Evolutionary conservation across 176 grass and related monocot genomes (phyloP), one percentile per base, ranked within the genome.

Genomic region (Juncus effusus): DNA sequence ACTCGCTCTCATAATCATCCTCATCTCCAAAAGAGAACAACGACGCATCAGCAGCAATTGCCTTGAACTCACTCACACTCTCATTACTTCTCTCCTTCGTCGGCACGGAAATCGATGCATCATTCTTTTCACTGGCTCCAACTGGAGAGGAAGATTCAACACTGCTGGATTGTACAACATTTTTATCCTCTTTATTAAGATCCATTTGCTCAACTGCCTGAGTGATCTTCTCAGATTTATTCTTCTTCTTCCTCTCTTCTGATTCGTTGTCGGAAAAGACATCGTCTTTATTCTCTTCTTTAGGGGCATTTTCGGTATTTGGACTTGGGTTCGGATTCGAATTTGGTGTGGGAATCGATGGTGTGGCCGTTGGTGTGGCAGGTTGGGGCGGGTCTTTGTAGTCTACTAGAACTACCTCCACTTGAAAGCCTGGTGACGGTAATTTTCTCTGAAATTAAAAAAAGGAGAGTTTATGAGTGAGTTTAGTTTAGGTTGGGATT

Each of bases 21-120:
- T 99, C 95, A 3, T 99, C 95, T 16, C 95, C 89, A 11, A 94
- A 99, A 2, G 85, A 90, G 56, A 94, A 99, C 41, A 99, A 85
- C 0, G 89, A 99, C 42, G 89, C 86, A 59, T 99, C 89, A 63
- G 95, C 89, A 4, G 89, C 89, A 55, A 99, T 99, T 13, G 86
- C 88, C 76, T 99, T 90, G 78, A 99, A 99, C 64, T 94, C 95
- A 14, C 85, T 99, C 89, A 90, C 65, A 61, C 80, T 78, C 39
- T 78, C 74, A 56, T 80, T 82, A 62, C 84, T 85, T 37, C 69
- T 14, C 28, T 63, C 16, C 35, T 41, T 72, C n/a, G 55, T 61
- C 41, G 62, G 50, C 8, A 65, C 39, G 40, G 65, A 51, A 54
- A 65, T 14, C 39, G 76, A 40, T 61, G 69, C 56, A 59, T 73